Percentiles rank a stretch among this genome's conserved stretches.
phyloP scores from a whole-genome alignment of 306 rosid genomes.

The Vigna trinervia region DNA sequence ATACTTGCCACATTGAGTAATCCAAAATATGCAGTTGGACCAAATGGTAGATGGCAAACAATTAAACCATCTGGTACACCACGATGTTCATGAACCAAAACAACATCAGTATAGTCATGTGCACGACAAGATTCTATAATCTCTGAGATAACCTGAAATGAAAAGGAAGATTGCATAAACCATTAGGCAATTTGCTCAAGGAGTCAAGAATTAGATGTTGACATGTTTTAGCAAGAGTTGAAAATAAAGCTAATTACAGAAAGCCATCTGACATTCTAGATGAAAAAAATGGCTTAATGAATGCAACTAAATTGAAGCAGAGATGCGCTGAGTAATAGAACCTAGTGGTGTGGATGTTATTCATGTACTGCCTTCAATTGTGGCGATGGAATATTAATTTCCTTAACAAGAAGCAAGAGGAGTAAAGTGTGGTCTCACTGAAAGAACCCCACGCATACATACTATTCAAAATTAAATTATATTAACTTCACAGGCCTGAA shows the following conservation, averaged over 20 bases:
- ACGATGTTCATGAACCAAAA: constrained; percentile 94
- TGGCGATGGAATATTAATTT: background rate
- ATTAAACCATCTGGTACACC: constrained; percentile 94
- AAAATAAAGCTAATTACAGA: background rate
- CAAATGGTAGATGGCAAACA: constrained; percentile 85
- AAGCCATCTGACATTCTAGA: background rate
- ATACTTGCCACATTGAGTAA: constrained; percentile 82
- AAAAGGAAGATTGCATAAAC: constrained; percentile 1
- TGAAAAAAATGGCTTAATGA: background rate
- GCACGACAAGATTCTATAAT: constrained; percentile 87
- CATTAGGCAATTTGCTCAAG: constrained; percentile 7
- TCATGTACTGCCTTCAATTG: constrained; percentile 1
- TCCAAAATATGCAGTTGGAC: constrained; percentile 96
- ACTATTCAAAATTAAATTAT: background rate
- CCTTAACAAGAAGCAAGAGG: background rate
- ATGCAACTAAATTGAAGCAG: background rate
- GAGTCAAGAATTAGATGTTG: background rate
- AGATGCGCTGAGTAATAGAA: background rate
- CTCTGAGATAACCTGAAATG: constrained; percentile 83
- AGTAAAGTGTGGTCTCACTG: background rate
- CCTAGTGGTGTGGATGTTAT: background rate
- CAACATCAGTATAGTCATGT: constrained; percentile 85
- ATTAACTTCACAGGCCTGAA: background rate
- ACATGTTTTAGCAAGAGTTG: constrained; percentile 30
- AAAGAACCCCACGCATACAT: background rate